phyloP scores from a whole-genome alignment of 2,329 filamentous ascomycete genomes.

The Thermothelomyces thermophilus region DNA sequence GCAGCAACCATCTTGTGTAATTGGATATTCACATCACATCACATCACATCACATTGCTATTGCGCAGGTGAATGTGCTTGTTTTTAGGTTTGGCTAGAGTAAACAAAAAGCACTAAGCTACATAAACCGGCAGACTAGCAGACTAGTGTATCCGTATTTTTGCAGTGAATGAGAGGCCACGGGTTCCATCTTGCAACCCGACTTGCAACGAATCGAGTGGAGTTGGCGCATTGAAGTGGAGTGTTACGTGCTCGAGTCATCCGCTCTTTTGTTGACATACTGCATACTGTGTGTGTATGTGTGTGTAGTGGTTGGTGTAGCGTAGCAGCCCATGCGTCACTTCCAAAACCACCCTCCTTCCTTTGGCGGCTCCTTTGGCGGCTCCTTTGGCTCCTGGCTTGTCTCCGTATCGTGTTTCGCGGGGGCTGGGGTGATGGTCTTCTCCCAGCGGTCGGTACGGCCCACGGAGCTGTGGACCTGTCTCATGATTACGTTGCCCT shows the following conservation, averaged over 20 bases:
- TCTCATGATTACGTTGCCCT: constrained; percentile 35
- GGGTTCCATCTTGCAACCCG: not conserved
- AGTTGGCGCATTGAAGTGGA: not conserved
- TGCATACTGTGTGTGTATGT: no score
- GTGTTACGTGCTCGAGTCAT: no score
- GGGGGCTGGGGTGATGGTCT: not conserved
- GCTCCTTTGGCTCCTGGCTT: constrained; percentile 7
- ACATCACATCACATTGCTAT: no score
- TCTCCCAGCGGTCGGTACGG: constrained; percentile 4
- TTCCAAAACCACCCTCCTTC: constrained; percentile 34
- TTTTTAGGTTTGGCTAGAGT: not conserved
- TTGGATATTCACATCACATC: no score
- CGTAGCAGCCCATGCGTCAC: not conserved
- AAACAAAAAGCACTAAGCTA: not conserved
- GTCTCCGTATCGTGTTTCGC: not conserved
- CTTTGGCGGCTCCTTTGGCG: constrained; percentile 19
- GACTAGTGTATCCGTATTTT: no score
- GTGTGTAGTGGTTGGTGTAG: not conserved
- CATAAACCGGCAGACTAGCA: no score
- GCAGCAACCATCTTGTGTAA: no score
- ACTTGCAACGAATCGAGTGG: not conserved
- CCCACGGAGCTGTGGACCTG: constrained; percentile 8
- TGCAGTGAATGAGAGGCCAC: no score
- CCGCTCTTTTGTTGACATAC: no score
- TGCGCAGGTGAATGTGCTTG: not conserved